phyloP scores from a whole-genome alignment of 495 filamentous ascomycete species.

The Penicillium goetzii region DNA sequence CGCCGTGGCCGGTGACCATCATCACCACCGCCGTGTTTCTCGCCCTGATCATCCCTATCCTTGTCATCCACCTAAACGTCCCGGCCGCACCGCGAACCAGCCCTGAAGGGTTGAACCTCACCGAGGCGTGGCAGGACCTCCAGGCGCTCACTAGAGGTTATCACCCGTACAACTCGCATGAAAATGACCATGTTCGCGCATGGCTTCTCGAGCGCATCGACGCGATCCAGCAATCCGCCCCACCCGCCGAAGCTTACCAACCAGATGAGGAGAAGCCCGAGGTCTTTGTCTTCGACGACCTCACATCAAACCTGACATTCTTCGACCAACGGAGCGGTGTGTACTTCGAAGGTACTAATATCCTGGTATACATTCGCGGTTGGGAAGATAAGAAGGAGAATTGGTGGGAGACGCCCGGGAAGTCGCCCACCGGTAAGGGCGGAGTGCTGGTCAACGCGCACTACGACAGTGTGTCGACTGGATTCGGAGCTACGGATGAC shows the following conservation, averaged over 20 bases:
- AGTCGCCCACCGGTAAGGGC: constrained; percentile 60
- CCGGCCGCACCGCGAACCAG: constrained; percentile 67
- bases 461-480: constrained; percentile 92
- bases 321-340: constrained; percentile 42
- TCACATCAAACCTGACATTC: constrained; percentile 76
- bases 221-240: constrained; percentile 65
- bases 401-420: constrained; percentile 62
- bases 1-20: constrained; percentile 70
- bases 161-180: constrained; percentile 84
- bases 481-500: constrained; percentile 90
- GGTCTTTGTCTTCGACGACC: constrained; percentile 77
- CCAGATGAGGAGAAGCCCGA: constrained; percentile 37
- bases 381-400: constrained; percentile 66
- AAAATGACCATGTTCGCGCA: constrained; percentile 77
- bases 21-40: constrained; percentile 71
- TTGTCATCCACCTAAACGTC: constrained; percentile 75
- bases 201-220: constrained; percentile 77
- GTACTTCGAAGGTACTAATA: constrained; percentile 93
- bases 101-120: constrained; percentile 69
- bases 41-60: constrained; percentile 67
- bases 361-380: constrained; percentile 88
- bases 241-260: constrained; percentile 19
- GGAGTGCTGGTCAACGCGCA: constrained; percentile 93
- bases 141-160: constrained; percentile 71
- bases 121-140: constrained; percentile 86